phyloP scores from a whole-genome alignment of 768 basidiomycete species.

The Tulasnella sp. region DNA sequence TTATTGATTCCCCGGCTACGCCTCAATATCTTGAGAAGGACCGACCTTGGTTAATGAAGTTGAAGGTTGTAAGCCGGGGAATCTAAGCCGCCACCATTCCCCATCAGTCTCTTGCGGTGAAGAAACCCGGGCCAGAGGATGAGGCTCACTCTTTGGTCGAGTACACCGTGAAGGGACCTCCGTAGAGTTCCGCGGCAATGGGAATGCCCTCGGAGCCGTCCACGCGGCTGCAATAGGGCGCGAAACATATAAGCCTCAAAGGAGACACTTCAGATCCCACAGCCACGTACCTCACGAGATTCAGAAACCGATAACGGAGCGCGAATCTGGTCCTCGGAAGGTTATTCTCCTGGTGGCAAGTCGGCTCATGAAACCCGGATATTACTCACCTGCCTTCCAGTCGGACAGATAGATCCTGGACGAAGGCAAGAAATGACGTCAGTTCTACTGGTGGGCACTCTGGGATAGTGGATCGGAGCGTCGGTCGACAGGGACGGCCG shows the following conservation, averaged over 20 bases:
- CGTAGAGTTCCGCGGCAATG: slow-evolving; percentile 55
- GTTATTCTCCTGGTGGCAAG: not conserved
- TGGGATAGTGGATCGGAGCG: not conserved
- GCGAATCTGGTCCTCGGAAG: slow-evolving; percentile 34
- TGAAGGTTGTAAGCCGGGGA: slow-evolving; percentile 55
- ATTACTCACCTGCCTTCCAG: slow-evolving; percentile 39
- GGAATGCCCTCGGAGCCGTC: slow-evolving; percentile 25
- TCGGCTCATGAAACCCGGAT: not conserved
- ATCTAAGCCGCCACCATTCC: slow-evolving; percentile 24
- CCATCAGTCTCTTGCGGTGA: not conserved
- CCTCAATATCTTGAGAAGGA: not conserved
- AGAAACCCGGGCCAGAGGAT: not conserved
- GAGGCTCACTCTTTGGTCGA: slow-evolving; percentile 45
- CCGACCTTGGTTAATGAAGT: slow-evolving; percentile 57
- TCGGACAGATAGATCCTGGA: slow-evolving; percentile 60
- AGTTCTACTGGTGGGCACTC: not conserved
- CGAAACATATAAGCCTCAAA: not conserved
- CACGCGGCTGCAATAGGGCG: slow-evolving; percentile 15
- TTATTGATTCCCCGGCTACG: not conserved
- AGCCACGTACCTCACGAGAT: slow-evolving; percentile 31
- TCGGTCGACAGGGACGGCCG: not conserved
- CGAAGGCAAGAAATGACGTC: not conserved
- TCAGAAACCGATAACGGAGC: slow-evolving; percentile 57
- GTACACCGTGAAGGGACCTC: slow-evolving; percentile 52
- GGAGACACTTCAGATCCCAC: not conserved